A percentile compares a stretch with the other conserved stretches of the same genome.
Evolutionary conservation across 106 monocot species (phyloP).

Genomic region (Agapanthus africanus): DNA sequence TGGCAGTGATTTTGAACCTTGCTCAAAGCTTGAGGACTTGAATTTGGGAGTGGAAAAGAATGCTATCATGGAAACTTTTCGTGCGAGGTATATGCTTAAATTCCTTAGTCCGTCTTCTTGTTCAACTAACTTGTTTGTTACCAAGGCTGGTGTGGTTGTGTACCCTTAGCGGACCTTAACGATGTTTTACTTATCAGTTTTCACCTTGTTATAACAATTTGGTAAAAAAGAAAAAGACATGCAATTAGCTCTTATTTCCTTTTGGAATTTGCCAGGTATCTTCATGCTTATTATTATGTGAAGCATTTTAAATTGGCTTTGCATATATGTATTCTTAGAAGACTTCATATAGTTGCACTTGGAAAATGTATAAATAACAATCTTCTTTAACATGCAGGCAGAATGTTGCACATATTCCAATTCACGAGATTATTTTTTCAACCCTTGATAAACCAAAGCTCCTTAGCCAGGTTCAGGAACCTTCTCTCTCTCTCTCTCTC

Average conservation of each 20-base stretch:
- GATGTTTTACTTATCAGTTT: background rate
- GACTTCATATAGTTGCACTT: background rate
- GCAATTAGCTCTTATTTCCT: background rate
- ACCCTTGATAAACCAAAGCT: conserved; percentile 93
- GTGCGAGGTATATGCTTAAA: conserved; percentile 28
- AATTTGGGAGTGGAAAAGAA: conserved; percentile 34
- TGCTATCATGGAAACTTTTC: conserved; percentile 21
- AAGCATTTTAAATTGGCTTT: background rate
- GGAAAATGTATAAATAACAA: conserved; percentile 1
- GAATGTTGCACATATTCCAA: conserved; percentile 26
- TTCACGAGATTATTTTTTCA: conserved; percentile 90
- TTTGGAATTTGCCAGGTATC: background rate
- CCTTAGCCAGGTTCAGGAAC: conserved; percentile 70
- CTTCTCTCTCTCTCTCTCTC: background rate
- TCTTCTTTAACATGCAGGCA: conserved; percentile 34
- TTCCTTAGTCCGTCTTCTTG: background rate
- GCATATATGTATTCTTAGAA: background rate
- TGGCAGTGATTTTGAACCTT: conserved; percentile 48
- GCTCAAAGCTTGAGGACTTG: conserved; percentile 47
- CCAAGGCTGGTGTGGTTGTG: background rate
- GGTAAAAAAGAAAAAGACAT: no score
- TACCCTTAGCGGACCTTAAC: no score
- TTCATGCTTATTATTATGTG: background rate
- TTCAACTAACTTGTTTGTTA: background rate
- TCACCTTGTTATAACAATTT: background rate